Percentiles rank a stretch among this genome's conserved stretches.
phyloP scores from a whole-genome alignment of 2,329 filamentous ascomycete genomes.

The Knoxdaviesia proteae region DNA sequence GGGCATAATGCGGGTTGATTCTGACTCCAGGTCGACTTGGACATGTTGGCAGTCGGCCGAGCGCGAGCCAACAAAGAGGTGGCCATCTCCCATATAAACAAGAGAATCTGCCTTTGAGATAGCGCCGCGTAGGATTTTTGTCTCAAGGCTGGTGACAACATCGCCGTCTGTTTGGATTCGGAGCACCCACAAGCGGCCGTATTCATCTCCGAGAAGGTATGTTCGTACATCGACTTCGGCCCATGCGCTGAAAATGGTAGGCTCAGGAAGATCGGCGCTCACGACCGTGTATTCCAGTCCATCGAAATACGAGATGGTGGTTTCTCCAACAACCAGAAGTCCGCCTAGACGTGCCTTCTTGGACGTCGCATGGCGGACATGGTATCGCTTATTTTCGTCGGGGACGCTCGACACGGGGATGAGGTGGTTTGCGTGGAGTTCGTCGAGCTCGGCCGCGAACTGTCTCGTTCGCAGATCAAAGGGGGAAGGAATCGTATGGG shows the following conservation, averaged over 20 bases:
- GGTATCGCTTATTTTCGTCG: slow-evolving; percentile 36
- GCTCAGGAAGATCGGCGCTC: slow-evolving; percentile 43
- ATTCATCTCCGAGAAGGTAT: slow-evolving; percentile 84
- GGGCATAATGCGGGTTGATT: slow-evolving; percentile 45
- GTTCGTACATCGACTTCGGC: slow-evolving; percentile 60
- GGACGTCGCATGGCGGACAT: slow-evolving; percentile 30
- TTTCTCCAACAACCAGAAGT: slow-evolving; percentile 58
- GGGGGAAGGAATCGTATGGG: slow-evolving; percentile 27
- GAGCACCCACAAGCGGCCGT: slow-evolving; percentile 67
- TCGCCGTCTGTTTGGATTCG: slow-evolving; percentile 49
- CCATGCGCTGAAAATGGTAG: slow-evolving; percentile 85
- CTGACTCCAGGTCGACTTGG: slow-evolving; percentile 23
- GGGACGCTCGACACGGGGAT: slow-evolving; percentile 38
- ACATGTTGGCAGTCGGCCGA: slow-evolving; percentile 82
- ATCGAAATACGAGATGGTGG: slow-evolving; percentile 67
- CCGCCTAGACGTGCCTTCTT: slow-evolving; percentile 43
- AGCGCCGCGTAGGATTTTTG: slow-evolving; percentile 34
- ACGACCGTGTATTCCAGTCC: slow-evolving; percentile 49
- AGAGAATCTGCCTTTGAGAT: slow-evolving; percentile 61
- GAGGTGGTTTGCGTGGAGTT: slow-evolving; percentile 35
- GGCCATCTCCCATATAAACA: slow-evolving; percentile 52
- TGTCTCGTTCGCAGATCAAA: slow-evolving; percentile 39
- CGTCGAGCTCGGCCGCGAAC: slow-evolving; percentile 28
- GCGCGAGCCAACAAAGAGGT: slow-evolving; percentile 77
- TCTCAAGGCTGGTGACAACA: slow-evolving; percentile 50